Evolutionary conservation across 306 rosid genomes (phyloP), one percentile per base, ranked within the genome.

Genomic region (Biancaea sappan): DNA sequence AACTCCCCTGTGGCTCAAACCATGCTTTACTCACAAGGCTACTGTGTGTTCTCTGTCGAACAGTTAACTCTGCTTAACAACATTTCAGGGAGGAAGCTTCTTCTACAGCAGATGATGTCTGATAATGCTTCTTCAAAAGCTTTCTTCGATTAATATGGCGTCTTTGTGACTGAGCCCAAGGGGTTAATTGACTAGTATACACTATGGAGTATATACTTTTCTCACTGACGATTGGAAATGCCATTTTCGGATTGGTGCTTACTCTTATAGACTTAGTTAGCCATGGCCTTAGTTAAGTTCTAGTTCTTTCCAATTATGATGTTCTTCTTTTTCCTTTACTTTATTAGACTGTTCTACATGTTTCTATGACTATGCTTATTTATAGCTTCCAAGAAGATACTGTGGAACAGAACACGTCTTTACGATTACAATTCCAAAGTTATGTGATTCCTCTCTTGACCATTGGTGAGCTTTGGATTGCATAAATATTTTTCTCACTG

Each of bases 1-100:
- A 91, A 88, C 82, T 94, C 98, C 1, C 92, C 92, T 0, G 93
- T 90, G 13, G 88, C 90, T 0, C 98, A 91, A 77, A 91, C 89
- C 14, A 41, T 56, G 78, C 89, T 94, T 24, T 84, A 64, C 43
- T 83, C 94, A 1, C 84, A 75, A 67, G 94, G 89, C 0, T 71
- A 72, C 43, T 94, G 97, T 53, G 91, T 94, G 5, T 84, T 90
- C 66, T 84, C 97, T 0, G 28, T 71, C 3, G 96, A 93, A 79
- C 97, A 91, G 82, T 26, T 90, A 24, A 81, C 72, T 14, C 1
- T 81, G 54, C 67, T 92, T 6, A 84, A 59, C 26, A 79, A 77
- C 44, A 18, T 79, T 1, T 60, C 84, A 0, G 72, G 81, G 10
- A 75, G 44, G 46, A 79, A 68, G 41, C 57, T 69, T 28, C 37